Percentiles rank a stretch among this genome's conserved stretches.
Evolutionary conservation across 768 basidiomycete genomes (phyloP).

Genomic region (Kwoniella sp.): DNA sequence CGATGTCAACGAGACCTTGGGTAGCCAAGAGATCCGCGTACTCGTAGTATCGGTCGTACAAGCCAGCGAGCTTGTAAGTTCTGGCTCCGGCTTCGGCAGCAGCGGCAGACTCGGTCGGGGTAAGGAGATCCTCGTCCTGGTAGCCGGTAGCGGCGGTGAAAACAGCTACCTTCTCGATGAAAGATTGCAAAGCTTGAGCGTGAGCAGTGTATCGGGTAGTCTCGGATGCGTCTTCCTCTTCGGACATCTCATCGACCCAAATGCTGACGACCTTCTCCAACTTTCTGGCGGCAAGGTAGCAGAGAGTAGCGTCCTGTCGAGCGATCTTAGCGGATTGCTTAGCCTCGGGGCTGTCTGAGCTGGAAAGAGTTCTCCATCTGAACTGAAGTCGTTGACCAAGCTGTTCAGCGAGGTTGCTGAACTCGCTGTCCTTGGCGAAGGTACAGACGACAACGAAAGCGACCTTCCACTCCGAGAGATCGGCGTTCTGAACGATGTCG

Average conservation of each 20-base stretch:
- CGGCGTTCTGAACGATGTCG: conserved; percentile 95
- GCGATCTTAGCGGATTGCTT: conserved; percentile 58
- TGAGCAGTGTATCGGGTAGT: conserved; percentile 54
- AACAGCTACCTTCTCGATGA: conserved; percentile 94
- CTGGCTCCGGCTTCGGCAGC: conserved; percentile 61
- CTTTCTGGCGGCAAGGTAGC: conserved; percentile 86
- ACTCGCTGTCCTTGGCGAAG: conserved; percentile 82
- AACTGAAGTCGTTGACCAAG: conserved; percentile 88
- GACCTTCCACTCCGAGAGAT: conserved; percentile 91
- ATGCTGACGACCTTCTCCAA: conserved; percentile 85
- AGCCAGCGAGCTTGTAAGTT: conserved; percentile 75
- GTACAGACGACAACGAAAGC: conserved; percentile 96
- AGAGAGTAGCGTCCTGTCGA: conserved; percentile 85
- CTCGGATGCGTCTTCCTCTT: conserved; percentile 69
- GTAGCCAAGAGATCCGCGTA: conserved; percentile 89
- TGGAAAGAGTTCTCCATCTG: conserved; percentile 66
- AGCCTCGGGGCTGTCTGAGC: conserved; percentile 58
- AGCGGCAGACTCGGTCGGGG: conserved; percentile 56
- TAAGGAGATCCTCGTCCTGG: conserved; percentile 62
- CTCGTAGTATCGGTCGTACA: conserved; percentile 94
- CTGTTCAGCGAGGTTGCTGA: conserved; percentile 82
- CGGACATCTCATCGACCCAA: conserved; percentile 84
- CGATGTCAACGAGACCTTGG: conserved; percentile 85
- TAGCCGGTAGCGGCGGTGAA: conserved; percentile 75
- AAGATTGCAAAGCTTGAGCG: conserved; percentile 82